phyloP scores from a whole-genome alignment of 177 flowering plant species.

The Vitis hybrid region DNA sequence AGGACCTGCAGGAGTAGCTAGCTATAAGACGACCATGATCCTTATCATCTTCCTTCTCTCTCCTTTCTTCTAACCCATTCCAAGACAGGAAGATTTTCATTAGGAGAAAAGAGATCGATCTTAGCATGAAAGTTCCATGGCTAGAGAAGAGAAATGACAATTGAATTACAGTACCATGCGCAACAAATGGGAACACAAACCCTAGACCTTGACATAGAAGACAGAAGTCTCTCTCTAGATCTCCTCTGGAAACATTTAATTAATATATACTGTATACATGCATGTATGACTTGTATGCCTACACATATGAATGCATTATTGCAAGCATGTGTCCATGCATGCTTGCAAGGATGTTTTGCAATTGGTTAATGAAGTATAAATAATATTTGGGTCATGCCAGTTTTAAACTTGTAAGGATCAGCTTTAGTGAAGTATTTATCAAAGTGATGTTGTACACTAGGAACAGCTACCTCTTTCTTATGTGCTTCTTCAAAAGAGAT shows the following conservation, averaged over 20 bases:
- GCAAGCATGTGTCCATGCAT: background rate
- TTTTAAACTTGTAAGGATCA: no score
- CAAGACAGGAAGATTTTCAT: background rate
- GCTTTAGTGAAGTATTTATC: no score
- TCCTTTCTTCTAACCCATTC: background rate
- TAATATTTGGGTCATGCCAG: background rate
- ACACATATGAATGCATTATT: no score
- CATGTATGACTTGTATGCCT: background rate
- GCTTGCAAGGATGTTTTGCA: conserved; percentile 1
- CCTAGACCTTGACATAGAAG: conserved; percentile 30
- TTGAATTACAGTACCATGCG: background rate
- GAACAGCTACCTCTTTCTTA: no score
- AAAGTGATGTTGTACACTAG: no score
- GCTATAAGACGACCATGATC: background rate
- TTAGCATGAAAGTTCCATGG: background rate
- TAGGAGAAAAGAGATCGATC: background rate
- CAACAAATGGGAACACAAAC: conserved; percentile 19
- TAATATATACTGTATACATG: background rate
- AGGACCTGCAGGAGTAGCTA: background rate
- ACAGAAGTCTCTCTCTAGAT: conserved; percentile 25
- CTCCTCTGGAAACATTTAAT: conserved; percentile 5
- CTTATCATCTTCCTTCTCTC: background rate
- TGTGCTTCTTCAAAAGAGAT: no score
- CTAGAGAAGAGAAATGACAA: background rate
- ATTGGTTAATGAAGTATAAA: background rate